phyloP scores from a whole-genome alignment of 306 rosid genomes.

The Crotalaria pallida region DNA sequence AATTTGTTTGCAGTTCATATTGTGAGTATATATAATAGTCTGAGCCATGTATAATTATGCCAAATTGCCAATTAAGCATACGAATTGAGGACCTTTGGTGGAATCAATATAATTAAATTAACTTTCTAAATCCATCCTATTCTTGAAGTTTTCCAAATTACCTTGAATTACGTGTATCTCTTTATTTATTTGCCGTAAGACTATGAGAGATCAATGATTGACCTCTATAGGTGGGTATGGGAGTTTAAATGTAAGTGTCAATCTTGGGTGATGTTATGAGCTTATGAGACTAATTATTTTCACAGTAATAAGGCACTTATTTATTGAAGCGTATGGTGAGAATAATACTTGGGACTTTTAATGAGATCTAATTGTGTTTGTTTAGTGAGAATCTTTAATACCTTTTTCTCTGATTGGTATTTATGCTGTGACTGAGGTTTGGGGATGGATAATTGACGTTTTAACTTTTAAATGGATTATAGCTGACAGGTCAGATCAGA shows the following conservation, averaged over 20 bases:
- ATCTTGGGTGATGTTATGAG: background rate
- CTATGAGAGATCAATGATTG: conserved; percentile 13
- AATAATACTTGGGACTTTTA: background rate
- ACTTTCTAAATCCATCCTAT: background rate
- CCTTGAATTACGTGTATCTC: background rate
- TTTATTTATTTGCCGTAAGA: background rate
- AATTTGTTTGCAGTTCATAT: background rate
- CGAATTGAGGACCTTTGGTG: background rate
- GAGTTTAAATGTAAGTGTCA: background rate
- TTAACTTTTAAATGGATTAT: conserved; percentile 31
- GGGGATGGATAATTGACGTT: conserved; percentile 20
- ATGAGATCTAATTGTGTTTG: conserved; percentile 9
- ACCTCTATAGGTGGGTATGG: background rate
- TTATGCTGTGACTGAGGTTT: conserved; percentile 2
- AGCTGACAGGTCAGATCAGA: conserved; percentile 71
- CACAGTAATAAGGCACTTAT: background rate
- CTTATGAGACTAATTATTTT: background rate
- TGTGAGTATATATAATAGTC: background rate
- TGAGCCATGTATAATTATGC: too few relatives aligned
- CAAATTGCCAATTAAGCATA: background rate
- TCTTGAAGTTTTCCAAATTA: conserved; percentile 1
- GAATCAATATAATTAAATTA: background rate
- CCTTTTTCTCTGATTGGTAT: conserved; percentile 9
- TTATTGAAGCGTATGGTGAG: conserved; percentile 16
- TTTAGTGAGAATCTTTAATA: background rate